These are phyloP conservation scores for Termitomyces sp. DNA, from an alignment of 768 basidiomycete species.

Conservation along the genomic window DNA sequence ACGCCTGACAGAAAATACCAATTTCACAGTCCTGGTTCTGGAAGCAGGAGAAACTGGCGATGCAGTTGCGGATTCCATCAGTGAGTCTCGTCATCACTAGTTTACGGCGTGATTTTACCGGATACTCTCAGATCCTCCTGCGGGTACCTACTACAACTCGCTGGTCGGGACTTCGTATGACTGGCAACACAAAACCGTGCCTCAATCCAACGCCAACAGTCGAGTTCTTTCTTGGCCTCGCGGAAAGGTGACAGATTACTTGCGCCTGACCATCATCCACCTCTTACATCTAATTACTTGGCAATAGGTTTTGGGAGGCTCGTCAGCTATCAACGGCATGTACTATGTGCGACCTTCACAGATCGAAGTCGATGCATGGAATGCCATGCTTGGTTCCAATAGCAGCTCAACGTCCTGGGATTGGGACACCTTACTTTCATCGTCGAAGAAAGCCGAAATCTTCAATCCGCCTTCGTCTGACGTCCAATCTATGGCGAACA, in stretches of 20 bases:
- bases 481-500: slow-evolving; percentile 35
- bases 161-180: slow-evolving; percentile 49
- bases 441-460: slow-evolving; percentile 49
- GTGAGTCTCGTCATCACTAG: slow-evolving; percentile 24
- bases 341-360: slow-evolving; percentile 57
- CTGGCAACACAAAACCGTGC: slow-evolving; percentile 51
- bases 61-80: slow-evolving; percentile 29
- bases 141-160: slow-evolving; percentile 50
- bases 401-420: slow-evolving; percentile 35
- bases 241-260: slow-evolving; percentile 46
- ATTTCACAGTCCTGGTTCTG: slow-evolving; percentile 35
- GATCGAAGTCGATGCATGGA: slow-evolving; percentile 45
- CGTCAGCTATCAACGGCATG: slow-evolving; percentile 68
- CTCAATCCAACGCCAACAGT: slow-evolving; percentile 43
- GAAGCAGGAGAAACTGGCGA: slow-evolving; percentile 48
- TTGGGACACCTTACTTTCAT: slow-evolving; percentile 41
- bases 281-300: not conserved
- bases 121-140: slow-evolving; percentile 43
- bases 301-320: slow-evolving; percentile 60
- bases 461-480: slow-evolving; percentile 45
- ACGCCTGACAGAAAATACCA: slow-evolving; percentile 33
- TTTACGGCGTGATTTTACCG: not conserved
- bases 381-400: slow-evolving; percentile 32
- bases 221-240: slow-evolving; percentile 54
- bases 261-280: not conserved